These are phyloP conservation scores for Eustoma russellianum DNA, from an alignment of 257 asterid genomes.

Conservation along the genomic window DNA sequence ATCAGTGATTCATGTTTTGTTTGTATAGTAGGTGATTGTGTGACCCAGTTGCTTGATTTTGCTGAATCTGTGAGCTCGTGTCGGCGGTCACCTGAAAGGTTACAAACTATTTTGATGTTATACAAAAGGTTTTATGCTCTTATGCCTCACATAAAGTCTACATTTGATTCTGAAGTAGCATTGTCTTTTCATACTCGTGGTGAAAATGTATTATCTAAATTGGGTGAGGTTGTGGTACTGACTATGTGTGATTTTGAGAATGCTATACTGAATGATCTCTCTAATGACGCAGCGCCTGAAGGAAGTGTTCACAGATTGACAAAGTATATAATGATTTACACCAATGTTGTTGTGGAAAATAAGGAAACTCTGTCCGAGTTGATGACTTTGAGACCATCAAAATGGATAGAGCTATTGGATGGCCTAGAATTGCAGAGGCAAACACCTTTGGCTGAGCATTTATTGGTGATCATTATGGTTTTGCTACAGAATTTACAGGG, in stretches of 20 bases:
- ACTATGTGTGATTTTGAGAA: constrained; percentile 38
- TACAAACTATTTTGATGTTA: constrained; percentile 35
- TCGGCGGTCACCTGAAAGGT: constrained; percentile 31
- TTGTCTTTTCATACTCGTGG: constrained; percentile 25
- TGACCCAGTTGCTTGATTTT: constrained; percentile 31
- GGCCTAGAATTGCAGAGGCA: constrained; percentile 26
- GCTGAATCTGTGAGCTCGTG: constrained; percentile 41
- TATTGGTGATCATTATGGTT: constrained; percentile 33
- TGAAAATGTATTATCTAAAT: constrained; percentile 25
- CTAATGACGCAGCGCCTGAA: constrained; percentile 26
- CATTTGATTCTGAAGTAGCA: constrained; percentile 28
- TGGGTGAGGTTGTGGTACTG: constrained; percentile 38
- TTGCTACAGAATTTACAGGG: constrained; percentile 38
- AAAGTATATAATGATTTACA: constrained; percentile 37
- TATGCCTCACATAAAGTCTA: constrained; percentile 28
- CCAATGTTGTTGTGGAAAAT: constrained; percentile 29
- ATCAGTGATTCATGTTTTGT: constrained; percentile 31
- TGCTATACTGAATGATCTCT: constrained; percentile 32
- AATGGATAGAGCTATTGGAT: constrained; percentile 19
- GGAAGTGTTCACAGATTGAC: constrained; percentile 47
- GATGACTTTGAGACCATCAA: constrained; percentile 31
- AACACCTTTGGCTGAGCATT: constrained; percentile 28
- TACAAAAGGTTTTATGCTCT: constrained; percentile 31
- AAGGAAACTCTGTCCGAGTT: constrained; percentile 29
- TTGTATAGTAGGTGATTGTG: constrained; percentile 31